phyloP scores from a whole-genome alignment of 202 grass and related monocot genomes.

The Cymbopogon flexuosus region DNA sequence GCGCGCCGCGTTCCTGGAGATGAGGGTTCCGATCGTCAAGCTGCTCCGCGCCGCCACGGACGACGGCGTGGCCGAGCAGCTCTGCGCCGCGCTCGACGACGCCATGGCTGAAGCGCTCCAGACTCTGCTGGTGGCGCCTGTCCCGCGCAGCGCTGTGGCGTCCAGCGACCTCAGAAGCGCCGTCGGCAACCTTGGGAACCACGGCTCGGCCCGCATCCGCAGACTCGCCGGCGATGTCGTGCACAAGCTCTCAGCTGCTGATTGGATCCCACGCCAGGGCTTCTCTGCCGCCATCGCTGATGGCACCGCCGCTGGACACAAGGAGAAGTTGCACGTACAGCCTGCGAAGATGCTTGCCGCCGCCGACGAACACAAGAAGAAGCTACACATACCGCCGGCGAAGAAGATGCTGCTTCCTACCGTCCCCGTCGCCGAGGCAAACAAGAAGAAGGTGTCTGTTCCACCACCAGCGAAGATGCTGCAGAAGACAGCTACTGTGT shows the following conservation, averaged over 20 bases:
- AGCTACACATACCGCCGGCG: too few species aligned
- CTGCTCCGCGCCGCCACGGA: not conserved
- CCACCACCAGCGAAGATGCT: too few species aligned
- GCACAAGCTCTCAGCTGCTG: not conserved
- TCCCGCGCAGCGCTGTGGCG: not conserved
- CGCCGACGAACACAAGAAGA: too few species aligned
- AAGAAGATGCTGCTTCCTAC: too few species aligned
- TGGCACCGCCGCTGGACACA: too few species aligned
- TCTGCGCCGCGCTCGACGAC: constrained; percentile 8
- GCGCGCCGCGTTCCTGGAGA: not conserved
- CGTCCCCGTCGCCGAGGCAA: too few species aligned
- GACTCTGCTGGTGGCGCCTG: not conserved
- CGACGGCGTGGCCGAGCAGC: constrained; percentile 14
- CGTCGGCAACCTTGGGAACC: not conserved
- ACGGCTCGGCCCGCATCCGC: not conserved
- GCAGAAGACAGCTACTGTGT: too few species aligned
- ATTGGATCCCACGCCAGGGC: not conserved
- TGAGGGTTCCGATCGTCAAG: not conserved
- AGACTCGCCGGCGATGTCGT: not conserved
- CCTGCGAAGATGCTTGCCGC: too few species aligned
- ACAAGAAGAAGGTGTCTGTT: too few species aligned
- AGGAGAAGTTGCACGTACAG: too few species aligned
- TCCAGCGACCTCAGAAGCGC: not conserved
- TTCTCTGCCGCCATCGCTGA: too few species aligned
- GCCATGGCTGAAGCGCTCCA: constrained; percentile 5